Evolutionary conservation across 176 grass and related monocot species (phyloP), one percentile per base, ranked within the genome.

Genomic region (Coix lacrymajobi): DNA sequence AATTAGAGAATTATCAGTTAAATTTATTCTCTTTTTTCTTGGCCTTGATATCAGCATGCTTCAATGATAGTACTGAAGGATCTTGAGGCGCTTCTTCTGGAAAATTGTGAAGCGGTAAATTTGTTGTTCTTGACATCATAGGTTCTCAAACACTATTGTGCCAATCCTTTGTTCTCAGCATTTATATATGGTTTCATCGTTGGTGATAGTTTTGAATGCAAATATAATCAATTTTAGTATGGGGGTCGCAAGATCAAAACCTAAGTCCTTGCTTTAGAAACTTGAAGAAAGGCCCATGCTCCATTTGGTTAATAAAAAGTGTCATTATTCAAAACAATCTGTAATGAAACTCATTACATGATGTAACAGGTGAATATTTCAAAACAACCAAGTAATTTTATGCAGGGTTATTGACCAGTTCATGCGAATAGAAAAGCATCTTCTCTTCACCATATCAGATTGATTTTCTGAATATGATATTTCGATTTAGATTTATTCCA

Each of bases 41-140:
- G 62, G 61, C 56, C 36, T 79, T 84, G 70, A 52, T 77, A 86
- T 74, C 89, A 97, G 95, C 84, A 36, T 92, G 92, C 95, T 91
- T 87, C 95, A 24, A 78, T 22, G 70, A 62, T 60, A 86, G 86
- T 94, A 83, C 78, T 94, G 65, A 92, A 85, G 61, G 90, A 91
- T 85, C 86, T 97, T 60, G 92, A 94, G 84, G 78, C 10, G 19
- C 88, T 97, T 67, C 73, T 97, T 79, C 66, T 94, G 71, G 90
- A 94, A 87, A 91, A 94, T 75, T 94, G 65, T 86, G 83, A 91
- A 94, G 88, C 63, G 62, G 95, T 97, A 92, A 92, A 66, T 36
- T 29, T 68, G 26, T 78, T 22, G 17, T 73, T 76, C 37, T 65
- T 80, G 38, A 58, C 14, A 30, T 71, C 32, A 54, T 82, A 11